Conservation (phyloP, 805 yeast species). For the Lipomyces yamanashiensis region DNA sequence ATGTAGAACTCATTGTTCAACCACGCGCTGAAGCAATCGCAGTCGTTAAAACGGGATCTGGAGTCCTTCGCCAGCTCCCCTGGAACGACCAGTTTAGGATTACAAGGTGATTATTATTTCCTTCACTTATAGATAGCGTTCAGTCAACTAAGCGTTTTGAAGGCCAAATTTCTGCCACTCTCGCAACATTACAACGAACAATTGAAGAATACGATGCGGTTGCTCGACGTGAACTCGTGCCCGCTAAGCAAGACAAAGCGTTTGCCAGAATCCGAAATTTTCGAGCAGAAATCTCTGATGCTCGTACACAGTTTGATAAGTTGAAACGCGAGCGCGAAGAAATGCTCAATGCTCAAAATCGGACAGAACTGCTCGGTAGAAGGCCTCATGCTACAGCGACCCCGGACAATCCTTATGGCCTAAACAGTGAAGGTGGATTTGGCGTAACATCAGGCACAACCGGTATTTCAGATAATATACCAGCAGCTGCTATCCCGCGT, state of each 20-base stretch:
- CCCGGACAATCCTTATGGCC: slow-evolving; percentile 45
- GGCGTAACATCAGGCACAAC: slow-evolving; percentile 4
- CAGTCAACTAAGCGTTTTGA: slow-evolving; percentile 22
- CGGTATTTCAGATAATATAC: slow-evolving; percentile 18
- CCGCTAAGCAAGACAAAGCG: slow-evolving; percentile 60
- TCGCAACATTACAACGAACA: slow-evolving; percentile 75
- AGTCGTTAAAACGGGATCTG: slow-evolving; percentile 70
- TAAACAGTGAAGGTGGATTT: slow-evolving; percentile 2
- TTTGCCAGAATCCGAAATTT: slow-evolving; percentile 66
- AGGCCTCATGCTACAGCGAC: slow-evolving; percentile 43
- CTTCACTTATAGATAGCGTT: background rate
- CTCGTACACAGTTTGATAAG: slow-evolving; percentile 56
- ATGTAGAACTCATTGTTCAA: slow-evolving; percentile 78
- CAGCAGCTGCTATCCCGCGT: slow-evolving; percentile 53
- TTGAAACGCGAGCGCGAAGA: slow-evolving; percentile 63
- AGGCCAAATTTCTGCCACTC: slow-evolving; percentile 76
- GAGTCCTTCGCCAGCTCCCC: slow-evolving; percentile 61
- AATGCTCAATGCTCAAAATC: slow-evolving; percentile 52
- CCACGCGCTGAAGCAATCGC: slow-evolving; percentile 87
- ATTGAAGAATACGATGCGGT: slow-evolving; percentile 68
- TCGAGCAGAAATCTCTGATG: slow-evolving; percentile 50
- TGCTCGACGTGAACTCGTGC: slow-evolving; percentile 61
- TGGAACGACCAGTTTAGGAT: slow-evolving; percentile 70
- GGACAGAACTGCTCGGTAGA: slow-evolving; percentile 59
- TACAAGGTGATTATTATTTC: slow-evolving; percentile 56